Conservation (phyloP, 805 yeast genomes). For the Tanozyma kutaoensis region DNA sequence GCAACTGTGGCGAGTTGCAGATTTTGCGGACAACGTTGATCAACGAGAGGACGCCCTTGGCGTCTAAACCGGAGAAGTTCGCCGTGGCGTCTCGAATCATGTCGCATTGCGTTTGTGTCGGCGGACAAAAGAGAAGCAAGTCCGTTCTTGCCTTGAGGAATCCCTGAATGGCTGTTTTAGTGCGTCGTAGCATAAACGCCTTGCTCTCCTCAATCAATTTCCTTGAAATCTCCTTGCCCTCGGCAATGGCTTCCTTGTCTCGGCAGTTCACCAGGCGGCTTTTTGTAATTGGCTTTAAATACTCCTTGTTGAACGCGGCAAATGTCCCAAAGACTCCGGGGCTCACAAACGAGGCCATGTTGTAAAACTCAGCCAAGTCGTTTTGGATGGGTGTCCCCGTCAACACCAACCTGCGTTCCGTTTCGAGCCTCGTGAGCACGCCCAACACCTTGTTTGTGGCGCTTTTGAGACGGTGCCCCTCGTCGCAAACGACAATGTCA, state of each 20-base stretch:
- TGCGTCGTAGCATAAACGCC: conserved; percentile 60
- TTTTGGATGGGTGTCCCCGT: conserved; percentile 94
- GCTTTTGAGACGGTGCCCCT: conserved; percentile 84
- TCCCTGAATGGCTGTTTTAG: conserved; percentile 39
- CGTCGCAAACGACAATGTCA: conserved; percentile 83
- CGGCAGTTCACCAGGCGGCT: conserved; percentile 51
- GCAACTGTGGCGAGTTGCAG: conserved; percentile 67
- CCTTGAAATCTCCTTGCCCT: conserved; percentile 51
- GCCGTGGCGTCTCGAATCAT: conserved; percentile 27
- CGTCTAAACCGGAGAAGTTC: conserved; percentile 14
- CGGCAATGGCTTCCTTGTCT: conserved; percentile 23
- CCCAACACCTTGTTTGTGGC: conserved; percentile 58
- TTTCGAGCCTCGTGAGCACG: conserved; percentile 41
- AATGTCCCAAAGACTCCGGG: conserved; percentile 69
- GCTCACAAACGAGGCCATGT: conserved; percentile 69
- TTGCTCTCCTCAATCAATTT: conserved; percentile 53
- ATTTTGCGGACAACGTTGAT: conserved; percentile 68
- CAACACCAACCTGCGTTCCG: conserved; percentile 47
- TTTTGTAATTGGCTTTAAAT: conserved; percentile 54
- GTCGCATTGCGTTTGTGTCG: conserved; percentile 46
- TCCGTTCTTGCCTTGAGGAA: conserved; percentile 70
- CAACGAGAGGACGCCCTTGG: conserved; percentile 37
- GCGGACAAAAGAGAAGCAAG: conserved; percentile 62
- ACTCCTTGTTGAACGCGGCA: conserved; percentile 44
- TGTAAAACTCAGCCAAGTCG: conserved; percentile 72